Evolutionary conservation across 345 rosid genomes (phyloP).

Genomic region (Brassica rapa): DNA sequence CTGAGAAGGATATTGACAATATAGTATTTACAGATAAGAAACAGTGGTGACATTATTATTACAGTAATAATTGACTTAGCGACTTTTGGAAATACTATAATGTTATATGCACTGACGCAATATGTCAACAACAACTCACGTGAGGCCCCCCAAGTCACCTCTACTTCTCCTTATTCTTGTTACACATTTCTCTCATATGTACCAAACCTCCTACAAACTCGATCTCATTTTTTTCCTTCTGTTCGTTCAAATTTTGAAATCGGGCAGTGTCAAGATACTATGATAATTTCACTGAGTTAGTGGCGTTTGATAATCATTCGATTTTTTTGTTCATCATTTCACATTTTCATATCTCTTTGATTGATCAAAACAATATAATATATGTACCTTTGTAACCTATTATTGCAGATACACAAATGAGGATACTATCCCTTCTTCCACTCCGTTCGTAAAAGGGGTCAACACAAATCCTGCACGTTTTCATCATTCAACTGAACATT

Average conservation of each 20-base stretch:
- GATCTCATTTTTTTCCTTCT: background rate
- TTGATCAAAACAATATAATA: background rate
- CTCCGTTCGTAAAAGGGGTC: background rate
- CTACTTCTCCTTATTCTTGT: background rate
- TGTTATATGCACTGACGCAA: slow-evolving; percentile 18
- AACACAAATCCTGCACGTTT: background rate
- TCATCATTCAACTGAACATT: background rate
- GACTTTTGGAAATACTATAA: slow-evolving; percentile 21
- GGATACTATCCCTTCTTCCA: background rate
- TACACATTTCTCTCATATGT: slow-evolving; percentile 18
- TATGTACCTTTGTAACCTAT: background rate
- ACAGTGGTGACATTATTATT: slow-evolving; percentile 41
- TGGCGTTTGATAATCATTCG: slow-evolving; percentile 26
- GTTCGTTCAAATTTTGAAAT: slow-evolving; percentile 39
- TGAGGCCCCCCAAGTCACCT: slow-evolving; percentile 31
- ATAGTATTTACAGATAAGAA: slow-evolving; percentile 19
- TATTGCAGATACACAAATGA: background rate
- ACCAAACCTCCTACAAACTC: slow-evolving; percentile 32
- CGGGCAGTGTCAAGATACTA: slow-evolving; percentile 18
- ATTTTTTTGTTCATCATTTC: slow-evolving; percentile 15
- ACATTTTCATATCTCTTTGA: background rate
- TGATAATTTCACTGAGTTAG: slow-evolving; percentile 25
- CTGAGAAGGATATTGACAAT: slow-evolving; percentile 37
- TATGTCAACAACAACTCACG: slow-evolving; percentile 42
- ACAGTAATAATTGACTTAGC: slow-evolving; percentile 39